Conservation (phyloP, 2,329 filamentous ascomycete genomes). For the Hymenoscyphus occultus region DNA sequence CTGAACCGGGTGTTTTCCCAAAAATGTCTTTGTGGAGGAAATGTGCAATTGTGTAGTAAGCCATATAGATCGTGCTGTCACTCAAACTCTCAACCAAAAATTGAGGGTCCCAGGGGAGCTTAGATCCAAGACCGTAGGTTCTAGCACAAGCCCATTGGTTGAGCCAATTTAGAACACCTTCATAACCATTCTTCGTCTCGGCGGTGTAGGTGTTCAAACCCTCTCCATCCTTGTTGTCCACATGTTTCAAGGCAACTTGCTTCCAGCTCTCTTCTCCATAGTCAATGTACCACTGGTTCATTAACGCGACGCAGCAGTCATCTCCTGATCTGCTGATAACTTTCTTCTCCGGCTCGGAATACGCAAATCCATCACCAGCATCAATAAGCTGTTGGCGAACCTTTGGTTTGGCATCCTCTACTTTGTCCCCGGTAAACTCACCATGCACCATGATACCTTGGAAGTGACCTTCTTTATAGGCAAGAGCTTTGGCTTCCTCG, state of each 20-base stretch:
- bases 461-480: conserved; percentile 97
- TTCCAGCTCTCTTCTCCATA: conserved; percentile 93
- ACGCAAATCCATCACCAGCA: conserved; percentile 77
- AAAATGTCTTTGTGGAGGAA: conserved; percentile 82
- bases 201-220: conserved; percentile 76
- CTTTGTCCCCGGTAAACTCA: conserved; percentile 82
- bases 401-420: conserved; percentile 82
- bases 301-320: conserved; percentile 86
- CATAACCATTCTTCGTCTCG: conserved; percentile 76
- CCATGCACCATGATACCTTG: conserved; percentile 87
- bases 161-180: conserved; percentile 86
- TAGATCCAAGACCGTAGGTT: conserved; percentile 88
- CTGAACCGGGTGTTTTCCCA: conserved; percentile 65
- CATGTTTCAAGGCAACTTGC: conserved; percentile 67
- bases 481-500: conserved; percentile 89
- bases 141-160: conserved; percentile 94
- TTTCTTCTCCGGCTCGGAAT: conserved; percentile 87
- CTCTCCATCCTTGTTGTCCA: conserved; percentile 63
- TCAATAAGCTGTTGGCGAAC: conserved; percentile 77
- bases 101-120: conserved; percentile 87
- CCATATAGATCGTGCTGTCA: conserved; percentile 91
- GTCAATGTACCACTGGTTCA: conserved; percentile 98
- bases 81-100: conserved; percentile 91
- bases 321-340: conserved; percentile 88
- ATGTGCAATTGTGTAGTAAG: conserved; percentile 67